phyloP scores from a whole-genome alignment of 2,329 filamentous ascomycete genomes.

The Talaromyces sp. region DNA sequence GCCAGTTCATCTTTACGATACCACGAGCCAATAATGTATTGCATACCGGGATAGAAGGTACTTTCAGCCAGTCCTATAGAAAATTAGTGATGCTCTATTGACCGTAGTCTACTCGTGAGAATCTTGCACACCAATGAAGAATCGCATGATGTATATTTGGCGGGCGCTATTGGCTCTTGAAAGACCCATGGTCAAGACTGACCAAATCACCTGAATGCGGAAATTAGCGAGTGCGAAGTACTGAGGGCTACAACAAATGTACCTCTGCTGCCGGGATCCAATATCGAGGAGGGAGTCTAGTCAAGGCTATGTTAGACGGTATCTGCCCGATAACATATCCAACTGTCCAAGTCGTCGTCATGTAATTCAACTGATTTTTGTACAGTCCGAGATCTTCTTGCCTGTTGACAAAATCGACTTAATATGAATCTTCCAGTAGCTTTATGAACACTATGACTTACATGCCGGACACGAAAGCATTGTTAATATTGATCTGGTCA shows the following conservation, averaged over 20 bases:
- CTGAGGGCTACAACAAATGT: conserved; percentile 27
- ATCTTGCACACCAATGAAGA: conserved; percentile 44
- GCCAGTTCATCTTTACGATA: conserved; percentile 51
- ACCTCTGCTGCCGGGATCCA: conserved; percentile 50
- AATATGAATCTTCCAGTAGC: background rate
- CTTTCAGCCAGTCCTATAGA: conserved; percentile 25
- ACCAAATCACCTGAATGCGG: conserved; percentile 42
- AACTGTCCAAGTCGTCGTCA: conserved; percentile 57
- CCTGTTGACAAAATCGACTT: conserved; percentile 26
- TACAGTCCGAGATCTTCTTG: conserved; percentile 53
- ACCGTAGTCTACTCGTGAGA: background rate
- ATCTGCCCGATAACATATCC: conserved; percentile 58
- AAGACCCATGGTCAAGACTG: conserved; percentile 47
- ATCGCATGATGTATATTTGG: conserved; percentile 48
- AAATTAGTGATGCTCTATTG: background rate
- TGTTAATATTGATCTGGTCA: conserved; percentile 46
- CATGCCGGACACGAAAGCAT: conserved; percentile 50
- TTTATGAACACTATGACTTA: conserved; percentile 19
- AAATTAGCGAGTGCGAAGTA: background rate
- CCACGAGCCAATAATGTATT: conserved; percentile 53
- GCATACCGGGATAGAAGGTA: conserved; percentile 53
- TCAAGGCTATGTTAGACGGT: conserved; percentile 52
- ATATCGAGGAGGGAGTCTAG: conserved; percentile 45
- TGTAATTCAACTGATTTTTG: conserved; percentile 55
- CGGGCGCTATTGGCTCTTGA: conserved; percentile 40